Evolutionary conservation across 257 asterid genomes (phyloP), one percentile per base, ranked within the genome.

Genomic region (Capsicum baccatum): DNA sequence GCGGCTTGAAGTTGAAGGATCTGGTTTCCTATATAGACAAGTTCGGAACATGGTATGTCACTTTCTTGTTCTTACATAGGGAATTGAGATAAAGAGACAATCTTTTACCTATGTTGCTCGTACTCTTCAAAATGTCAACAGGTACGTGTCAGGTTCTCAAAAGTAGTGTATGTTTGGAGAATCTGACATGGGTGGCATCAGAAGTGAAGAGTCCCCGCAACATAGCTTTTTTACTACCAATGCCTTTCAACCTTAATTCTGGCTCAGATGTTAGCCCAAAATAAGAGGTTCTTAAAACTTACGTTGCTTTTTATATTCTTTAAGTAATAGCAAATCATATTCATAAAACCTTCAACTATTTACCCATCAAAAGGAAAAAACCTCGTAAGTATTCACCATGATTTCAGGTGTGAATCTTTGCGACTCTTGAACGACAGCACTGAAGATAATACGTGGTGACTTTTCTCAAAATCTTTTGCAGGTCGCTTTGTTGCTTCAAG

Each of bases 401-500:
- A 6, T 66, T 47, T 48, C 66, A 64, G 9, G 79, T 66, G 35
- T 50, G 60, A 76, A 76, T 76, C 81, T 76, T 47, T 26, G 39
- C 9, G 66, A 42, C 35, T 7, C 6, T 70, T 56, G 84, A 78
- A 10, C 8, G 0, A 8, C 9, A 48, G 17, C 33, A 12, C 54
- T 35, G 26, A 21, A 76, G 15, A 52, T 67, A 39, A 56, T 12
- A 3, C 37, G 9, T 11, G 16, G 26, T 39, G 17, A 35, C 42
- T 64, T 79, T 42, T 54, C 69, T 9, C 55, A 16, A 70, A 55
- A 39, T 57, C 26, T 44, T 79, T 79, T 76, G 19, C 84, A 96
- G 99, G 98, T 96, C 6, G 97, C 98, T 3, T 83, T 96, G 89
- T 68, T 94, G 91, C 90, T 96, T 91, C 98, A 96, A 92, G 96